A percentile compares a stretch with the other conserved stretches of the same genome.
Evolutionary conservation across 1,284 basidiomycete species (phyloP).

Genomic region (Cutaneotrichosporon cyanovorans): DNA sequence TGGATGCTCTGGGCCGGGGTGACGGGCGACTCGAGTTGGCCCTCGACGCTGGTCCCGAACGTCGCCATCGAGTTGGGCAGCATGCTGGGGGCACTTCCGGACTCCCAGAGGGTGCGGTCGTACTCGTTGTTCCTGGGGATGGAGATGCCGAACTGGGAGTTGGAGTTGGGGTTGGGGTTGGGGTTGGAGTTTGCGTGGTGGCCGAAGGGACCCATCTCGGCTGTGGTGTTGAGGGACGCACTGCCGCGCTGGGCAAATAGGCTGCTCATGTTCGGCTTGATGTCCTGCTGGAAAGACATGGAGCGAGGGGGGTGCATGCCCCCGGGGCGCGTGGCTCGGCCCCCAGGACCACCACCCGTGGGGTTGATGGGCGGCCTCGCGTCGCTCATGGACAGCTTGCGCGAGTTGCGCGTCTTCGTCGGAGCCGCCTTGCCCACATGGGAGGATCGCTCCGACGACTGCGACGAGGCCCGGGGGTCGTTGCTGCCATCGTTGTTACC

Average conservation of each 20-base stretch:
- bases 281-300: slow-evolving; percentile 18
- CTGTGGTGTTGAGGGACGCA: too few relatives aligned
- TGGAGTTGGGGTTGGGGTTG: slow-evolving; percentile 8
- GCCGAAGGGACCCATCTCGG: too few relatives aligned
- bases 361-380: slow-evolving; percentile 18
- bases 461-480: slow-evolving; percentile 15
- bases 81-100: slow-evolving; percentile 22
- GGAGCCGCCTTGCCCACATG: slow-evolving; percentile 31
- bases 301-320: slow-evolving; percentile 17
- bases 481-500: slow-evolving; percentile 11
- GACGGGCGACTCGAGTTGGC: slow-evolving; percentile 22
- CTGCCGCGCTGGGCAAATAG: slow-evolving; percentile 4
- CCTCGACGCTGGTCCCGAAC: slow-evolving; percentile 23
- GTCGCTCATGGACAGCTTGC: slow-evolving; percentile 38
- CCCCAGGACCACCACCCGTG: slow-evolving; percentile 5
- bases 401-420: slow-evolving; percentile 18
- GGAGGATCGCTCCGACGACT: slow-evolving; percentile 27
- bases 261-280: slow-evolving; percentile 8
- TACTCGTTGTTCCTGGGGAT: slow-evolving; percentile 20
- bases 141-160: slow-evolving; percentile 23
- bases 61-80: slow-evolving; percentile 19
- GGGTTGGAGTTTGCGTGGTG: slow-evolving; percentile 15
- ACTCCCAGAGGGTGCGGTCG: slow-evolving; percentile 12
- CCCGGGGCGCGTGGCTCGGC: too few relatives aligned
- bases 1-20: slow-evolving; percentile 29